Percentiles rank a stretch among this genome's conserved stretches.
phyloP scores from a whole-genome alignment of 2,329 filamentous ascomycete genomes.

The Fusarium sterilihyphosum region DNA sequence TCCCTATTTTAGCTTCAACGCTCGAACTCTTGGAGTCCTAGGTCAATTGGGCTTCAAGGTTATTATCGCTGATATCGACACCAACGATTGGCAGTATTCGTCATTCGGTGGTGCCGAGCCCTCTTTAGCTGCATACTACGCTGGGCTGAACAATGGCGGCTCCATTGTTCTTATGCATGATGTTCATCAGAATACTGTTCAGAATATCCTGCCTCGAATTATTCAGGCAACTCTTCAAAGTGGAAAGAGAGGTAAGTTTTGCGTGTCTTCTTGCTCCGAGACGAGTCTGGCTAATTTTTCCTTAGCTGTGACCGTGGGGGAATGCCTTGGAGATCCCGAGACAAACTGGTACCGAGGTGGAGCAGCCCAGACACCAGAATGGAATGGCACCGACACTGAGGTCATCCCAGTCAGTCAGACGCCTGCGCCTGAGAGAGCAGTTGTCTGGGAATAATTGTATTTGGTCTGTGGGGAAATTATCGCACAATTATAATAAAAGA shows the following conservation, averaged over 20 bases:
- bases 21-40: not conserved
- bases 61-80: slow-evolving; percentile 28
- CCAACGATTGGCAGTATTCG: slow-evolving; percentile 14
- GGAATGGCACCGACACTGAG: not conserved
- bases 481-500: not conserved
- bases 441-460: not conserved
- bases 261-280: rapidly evolving
- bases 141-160: not conserved
- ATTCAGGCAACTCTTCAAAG: slow-evolving; percentile 3
- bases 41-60: slow-evolving; percentile 17
- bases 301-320: slow-evolving; percentile 12
- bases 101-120: slow-evolving; percentile 3
- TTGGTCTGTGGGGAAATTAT: rapidly evolving
- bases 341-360: slow-evolving; percentile 13
- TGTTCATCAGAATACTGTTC: slow-evolving; percentile 8
- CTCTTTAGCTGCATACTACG: not conserved
- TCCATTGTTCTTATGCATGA: slow-evolving; percentile 27
- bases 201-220: slow-evolving; percentile 10
- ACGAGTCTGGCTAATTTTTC: rapidly evolving
- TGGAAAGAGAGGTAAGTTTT: slow-evolving; percentile 2
- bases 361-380: not conserved
- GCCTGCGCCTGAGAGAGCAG: not conserved
- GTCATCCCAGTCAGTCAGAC: not conserved
- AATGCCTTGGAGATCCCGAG: slow-evolving; percentile 24
- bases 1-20: slow-evolving; percentile 21